Evolutionary conservation across 495 filamentous ascomycete genomes (phyloP), one percentile per base, ranked within the genome.

Genomic region (Thozetella sp.): DNA sequence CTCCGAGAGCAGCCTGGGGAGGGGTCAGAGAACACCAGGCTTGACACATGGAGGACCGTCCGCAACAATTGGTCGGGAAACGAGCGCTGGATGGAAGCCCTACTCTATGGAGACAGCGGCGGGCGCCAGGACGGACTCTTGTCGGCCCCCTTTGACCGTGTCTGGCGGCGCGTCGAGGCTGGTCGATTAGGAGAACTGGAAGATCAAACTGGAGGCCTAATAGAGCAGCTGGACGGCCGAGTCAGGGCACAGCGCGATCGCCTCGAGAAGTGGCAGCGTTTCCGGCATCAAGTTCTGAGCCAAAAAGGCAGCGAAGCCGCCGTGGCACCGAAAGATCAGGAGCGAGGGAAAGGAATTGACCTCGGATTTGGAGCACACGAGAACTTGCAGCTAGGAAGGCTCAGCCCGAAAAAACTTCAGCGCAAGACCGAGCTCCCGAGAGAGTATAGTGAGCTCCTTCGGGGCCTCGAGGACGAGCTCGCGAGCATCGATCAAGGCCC

Each of bases 11-110:
- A 57, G 11, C 61, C 64, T 17, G 55, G 62, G 46, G 19, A 56
- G 6, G 51, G 40, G 24, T 76, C 76, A 17, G 63, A 76, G n/a
- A 65, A 71, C 25, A 67, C 72, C 23, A 76, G 73, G 19, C 63
- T 67, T 0, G 73, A 77, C 15, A 65, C 86, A 13, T 76, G 83
- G 46, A 76, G 78, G 25, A 76, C 83, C 17, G 68, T 93, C 25
- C 80, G 80, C 60, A 83, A 84, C 22, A 90, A 92, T 60, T 96
- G 92, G 92, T 75, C 88, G 6, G 92, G 92, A 1, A 81, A 87
- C 61, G 78, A 84, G 52, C 79, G 87, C 53, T 91, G 90, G 87
- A 77, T 88, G 63, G 83, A 90, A 37, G 71, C 80, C 17, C 65
- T 96, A 22, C 71, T 93, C 0, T 78, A 86, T 50, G 90, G 89